Percentiles rank a stretch among this genome's conserved stretches.
These are phyloP conservation scores for Xylaria intraflava DNA, from an alignment of 495 filamentous ascomycete genomes.

Conservation along the genomic window DNA sequence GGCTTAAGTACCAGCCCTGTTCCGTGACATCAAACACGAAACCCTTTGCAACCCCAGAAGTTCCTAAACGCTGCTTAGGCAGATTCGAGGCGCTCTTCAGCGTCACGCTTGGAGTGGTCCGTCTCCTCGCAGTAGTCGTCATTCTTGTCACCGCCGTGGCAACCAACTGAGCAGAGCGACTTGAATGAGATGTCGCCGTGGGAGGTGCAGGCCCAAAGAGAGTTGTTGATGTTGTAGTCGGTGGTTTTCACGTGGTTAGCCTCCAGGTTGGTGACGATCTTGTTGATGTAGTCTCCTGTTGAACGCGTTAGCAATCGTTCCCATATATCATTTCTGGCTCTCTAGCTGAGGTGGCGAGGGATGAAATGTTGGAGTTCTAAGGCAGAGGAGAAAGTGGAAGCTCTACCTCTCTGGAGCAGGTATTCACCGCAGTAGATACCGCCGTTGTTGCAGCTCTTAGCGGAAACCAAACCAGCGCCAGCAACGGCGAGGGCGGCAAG, in stretches of 20 bases:
- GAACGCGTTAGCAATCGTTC: background rate
- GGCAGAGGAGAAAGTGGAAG: background rate
- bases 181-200: background rate
- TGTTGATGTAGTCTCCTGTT: background rate
- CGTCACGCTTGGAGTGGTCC: background rate
- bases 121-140: background rate
- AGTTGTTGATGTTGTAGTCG: background rate
- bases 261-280: background rate
- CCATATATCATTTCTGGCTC: background rate
- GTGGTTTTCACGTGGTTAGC: background rate
- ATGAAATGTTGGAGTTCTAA: background rate
- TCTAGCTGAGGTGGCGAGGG: background rate
- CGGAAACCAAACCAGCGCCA: background rate
- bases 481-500: background rate
- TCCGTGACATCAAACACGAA: too few species aligned
- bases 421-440: background rate
- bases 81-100: too few species aligned
- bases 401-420: background rate
- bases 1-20: too few species aligned
- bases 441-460: background rate
- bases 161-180: background rate
- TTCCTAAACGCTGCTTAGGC: too few species aligned
- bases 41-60: too few species aligned
- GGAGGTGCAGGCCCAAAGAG: background rate
- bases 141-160: background rate